Percentiles rank a stretch among this genome's conserved stretches.
These are phyloP conservation scores for Botrytis aclada DNA, from an alignment of 2,329 filamentous ascomycete species.

Conservation along the genomic window DNA sequence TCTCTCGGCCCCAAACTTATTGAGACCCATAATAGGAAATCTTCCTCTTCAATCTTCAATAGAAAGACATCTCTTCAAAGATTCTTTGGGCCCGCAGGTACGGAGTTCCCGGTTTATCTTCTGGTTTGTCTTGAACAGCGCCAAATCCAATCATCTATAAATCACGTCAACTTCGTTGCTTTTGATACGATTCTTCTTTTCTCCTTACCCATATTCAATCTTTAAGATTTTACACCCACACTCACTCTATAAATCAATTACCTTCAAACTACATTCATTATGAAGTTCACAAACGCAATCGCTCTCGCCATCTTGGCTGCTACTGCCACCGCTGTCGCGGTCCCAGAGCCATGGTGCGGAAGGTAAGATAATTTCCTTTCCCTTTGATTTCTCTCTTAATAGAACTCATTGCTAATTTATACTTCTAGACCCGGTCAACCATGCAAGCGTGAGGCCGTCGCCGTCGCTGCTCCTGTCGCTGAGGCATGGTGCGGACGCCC, in stretches of 20 bases:
- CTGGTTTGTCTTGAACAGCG: not conserved
- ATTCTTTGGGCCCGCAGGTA: not conserved
- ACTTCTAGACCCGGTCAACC: conserved; percentile 11
- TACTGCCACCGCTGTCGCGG: conserved; percentile 10
- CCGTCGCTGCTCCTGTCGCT: conserved; percentile 2
- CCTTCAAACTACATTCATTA: conserved; percentile 13
- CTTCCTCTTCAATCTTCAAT: not conserved
- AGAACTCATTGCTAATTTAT: not conserved
- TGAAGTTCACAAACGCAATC: conserved; percentile 22
- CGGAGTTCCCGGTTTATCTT: not conserved
- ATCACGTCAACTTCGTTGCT: conserved; percentile 2
- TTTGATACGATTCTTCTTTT: not conserved
- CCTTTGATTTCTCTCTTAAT: not conserved
- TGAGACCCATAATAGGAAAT: conserved; percentile 1
- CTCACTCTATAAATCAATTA: not conserved
- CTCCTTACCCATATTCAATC: conserved; percentile 6
- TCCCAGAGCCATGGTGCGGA: conserved; percentile 19
- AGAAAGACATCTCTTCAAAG: not conserved
- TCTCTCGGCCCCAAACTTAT: not conserved
- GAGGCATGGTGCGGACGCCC: conserved; percentile 11
- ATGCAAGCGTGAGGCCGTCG: conserved; percentile 8
- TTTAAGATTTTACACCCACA: conserved; percentile 5
- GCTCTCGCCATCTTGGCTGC: conserved; percentile 18
- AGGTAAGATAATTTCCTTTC: not conserved
- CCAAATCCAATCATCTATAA: not conserved